Conservation (phyloP, 495 filamentous ascomycete species). For the Podospora didyma region DNA sequence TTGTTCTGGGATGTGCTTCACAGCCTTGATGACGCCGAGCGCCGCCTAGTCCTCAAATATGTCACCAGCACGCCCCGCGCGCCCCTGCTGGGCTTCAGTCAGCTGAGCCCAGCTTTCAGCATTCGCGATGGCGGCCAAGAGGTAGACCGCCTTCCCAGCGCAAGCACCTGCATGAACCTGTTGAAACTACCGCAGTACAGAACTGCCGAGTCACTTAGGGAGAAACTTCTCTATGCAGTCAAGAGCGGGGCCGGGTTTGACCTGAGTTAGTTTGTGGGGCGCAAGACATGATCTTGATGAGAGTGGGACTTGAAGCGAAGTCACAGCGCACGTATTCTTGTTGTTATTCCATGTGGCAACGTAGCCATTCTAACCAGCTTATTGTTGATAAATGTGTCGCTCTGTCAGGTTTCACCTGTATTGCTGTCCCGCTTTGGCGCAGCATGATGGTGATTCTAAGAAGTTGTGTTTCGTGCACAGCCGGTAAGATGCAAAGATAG, state of each 20-base stretch:
- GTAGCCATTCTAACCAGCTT: too few species aligned
- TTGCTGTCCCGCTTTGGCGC: too few species aligned
- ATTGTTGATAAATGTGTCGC: too few species aligned
- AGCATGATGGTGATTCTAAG: too few species aligned
- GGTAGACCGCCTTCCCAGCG: slow-evolving; percentile 77
- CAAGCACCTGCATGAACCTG: slow-evolving; percentile 95
- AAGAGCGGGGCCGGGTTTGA: slow-evolving; percentile 94
- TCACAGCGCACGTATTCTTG: too few species aligned
- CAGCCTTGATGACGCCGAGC: slow-evolving; percentile 64
- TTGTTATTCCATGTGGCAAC: too few species aligned
- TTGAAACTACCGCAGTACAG: slow-evolving; percentile 87
- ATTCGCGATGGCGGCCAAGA: slow-evolving; percentile 85
- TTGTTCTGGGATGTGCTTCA: slow-evolving; percentile 93
- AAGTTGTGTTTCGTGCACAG: too few species aligned
- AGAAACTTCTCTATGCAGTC: slow-evolving; percentile 86
- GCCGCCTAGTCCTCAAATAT: slow-evolving; percentile 86
- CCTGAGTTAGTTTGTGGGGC: slow-evolving; percentile 58
- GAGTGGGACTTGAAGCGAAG: too few species aligned
- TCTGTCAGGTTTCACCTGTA: too few species aligned
- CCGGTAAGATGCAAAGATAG: too few species aligned
- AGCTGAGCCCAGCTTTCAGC: slow-evolving; percentile 80
- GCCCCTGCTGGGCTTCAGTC: slow-evolving; percentile 85
- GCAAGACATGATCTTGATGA: too few species aligned
- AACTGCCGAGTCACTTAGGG: slow-evolving; percentile 56
- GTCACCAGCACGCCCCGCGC: slow-evolving; percentile 91